phyloP scores from a whole-genome alignment of 129 eudicot genomes.

The Glebionis coronaria region DNA sequence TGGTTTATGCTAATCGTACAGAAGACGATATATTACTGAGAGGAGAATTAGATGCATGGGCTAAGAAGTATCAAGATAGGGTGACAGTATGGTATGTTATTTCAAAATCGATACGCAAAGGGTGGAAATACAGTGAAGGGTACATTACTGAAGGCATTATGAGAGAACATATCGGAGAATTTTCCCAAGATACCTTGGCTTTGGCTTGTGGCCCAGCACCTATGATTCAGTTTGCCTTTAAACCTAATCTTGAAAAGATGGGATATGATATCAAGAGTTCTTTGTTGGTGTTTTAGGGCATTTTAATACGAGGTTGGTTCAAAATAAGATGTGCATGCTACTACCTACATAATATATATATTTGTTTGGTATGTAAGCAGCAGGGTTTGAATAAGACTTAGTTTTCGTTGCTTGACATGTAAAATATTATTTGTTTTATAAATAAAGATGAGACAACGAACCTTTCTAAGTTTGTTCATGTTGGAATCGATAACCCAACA shows the following conservation, averaged over 20 bases:
- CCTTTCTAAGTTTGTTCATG: too few species aligned
- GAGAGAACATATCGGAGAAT: conserved; percentile 63
- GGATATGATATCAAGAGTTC: conserved; percentile 73
- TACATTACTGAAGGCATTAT: conserved; percentile 49
- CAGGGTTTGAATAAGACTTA: too few species aligned
- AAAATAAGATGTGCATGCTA: too few species aligned
- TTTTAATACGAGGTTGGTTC: conserved; percentile 7
- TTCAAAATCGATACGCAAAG: conserved; percentile 39
- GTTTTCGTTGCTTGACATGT: too few species aligned
- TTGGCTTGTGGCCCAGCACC: conserved; percentile 95
- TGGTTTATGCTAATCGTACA: conserved; percentile 89
- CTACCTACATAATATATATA: too few species aligned
- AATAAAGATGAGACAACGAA: too few species aligned
- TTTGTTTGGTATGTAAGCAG: too few species aligned
- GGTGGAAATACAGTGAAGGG: conserved; percentile 80
- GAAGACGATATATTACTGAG: conserved; percentile 81
- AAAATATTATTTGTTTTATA: too few species aligned
- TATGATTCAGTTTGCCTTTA: conserved; percentile 86
- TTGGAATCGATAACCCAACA: too few species aligned
- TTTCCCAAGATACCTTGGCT: conserved; percentile 50
- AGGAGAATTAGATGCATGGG: conserved; percentile 82
- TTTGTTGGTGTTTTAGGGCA: conserved; percentile 60
- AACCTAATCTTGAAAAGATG: conserved; percentile 89
- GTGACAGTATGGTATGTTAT: conserved; percentile 95
- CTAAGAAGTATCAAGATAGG: conserved; percentile 44